Evolutionary conservation across 257 asterid genomes (phyloP), one percentile per base, ranked within the genome.

Genomic region (Lycium barbarum): DNA sequence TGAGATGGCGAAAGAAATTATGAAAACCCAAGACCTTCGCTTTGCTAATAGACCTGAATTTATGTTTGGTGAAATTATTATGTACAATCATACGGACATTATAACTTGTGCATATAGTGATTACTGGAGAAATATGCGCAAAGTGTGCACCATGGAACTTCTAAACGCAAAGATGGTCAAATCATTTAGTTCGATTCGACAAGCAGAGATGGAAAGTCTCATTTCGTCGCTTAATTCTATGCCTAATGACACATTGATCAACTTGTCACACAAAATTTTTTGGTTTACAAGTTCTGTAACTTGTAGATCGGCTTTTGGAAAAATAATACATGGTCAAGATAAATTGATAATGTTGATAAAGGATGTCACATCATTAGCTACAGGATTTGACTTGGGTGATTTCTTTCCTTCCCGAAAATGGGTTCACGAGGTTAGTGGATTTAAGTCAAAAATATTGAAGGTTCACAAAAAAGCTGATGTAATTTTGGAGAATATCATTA

Each of bases 41-140:
- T 74, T 72, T 38, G 74, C 82, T 22, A 43, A 49, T 36, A 71
- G 83, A 59, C 85, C 85, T 40, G 26, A 49, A 14, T 33, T 12
- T 20, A 5, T 66, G 53, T 6, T n/a, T 5, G 43, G 47, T 5
- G 58, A 73, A 9, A 59, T 45, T 9, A n/a, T 72, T 2, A 71
- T 55, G 53, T 84, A 68, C 12, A 38, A 58, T 22, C 5, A 14
- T 9, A 9, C 51, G 3, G 74, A 58, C 33, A 36, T 81, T 43
- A 22, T 17, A 51, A 61, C 51, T 57, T 55, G 43, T 45, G 62
- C 40, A 61, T 74, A 84, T 26, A 62, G 63, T 72, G 58, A 58
- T 22, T 11, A 73, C 45, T 84, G 86, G 82, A 74, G 83, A 84
- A 11, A 84, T 61, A 57, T 40, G 61, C 15, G 86, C 66, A 57